Evolutionary conservation across 176 grass and related monocot genomes (phyloP).

Genomic region (Triticum urartu): DNA sequence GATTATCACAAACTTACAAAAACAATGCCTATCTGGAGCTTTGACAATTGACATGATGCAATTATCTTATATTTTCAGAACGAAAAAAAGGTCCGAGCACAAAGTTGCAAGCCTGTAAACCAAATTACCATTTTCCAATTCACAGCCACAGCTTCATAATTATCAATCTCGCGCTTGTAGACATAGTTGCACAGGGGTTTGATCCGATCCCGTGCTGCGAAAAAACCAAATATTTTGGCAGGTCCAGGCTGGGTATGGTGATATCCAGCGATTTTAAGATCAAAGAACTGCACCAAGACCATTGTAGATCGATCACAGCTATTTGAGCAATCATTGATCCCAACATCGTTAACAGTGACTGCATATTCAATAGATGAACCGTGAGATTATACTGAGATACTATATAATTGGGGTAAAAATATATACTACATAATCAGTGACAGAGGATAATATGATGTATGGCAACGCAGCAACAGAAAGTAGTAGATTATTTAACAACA

Average conservation of each 20-base stretch:
- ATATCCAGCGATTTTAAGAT: conserved; percentile 34
- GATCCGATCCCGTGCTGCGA: not conserved
- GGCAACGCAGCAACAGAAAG: too few species aligned
- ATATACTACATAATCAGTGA: too few species aligned
- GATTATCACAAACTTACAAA: too few species aligned
- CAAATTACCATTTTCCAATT: not conserved
- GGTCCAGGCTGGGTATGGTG: not conserved
- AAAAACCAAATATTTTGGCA: conserved; percentile 38
- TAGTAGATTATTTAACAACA: too few species aligned
- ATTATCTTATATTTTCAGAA: not conserved
- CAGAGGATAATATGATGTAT: too few species aligned
- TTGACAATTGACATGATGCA: too few species aligned
- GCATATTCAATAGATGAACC: not conserved
- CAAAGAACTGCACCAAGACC: conserved; percentile 21
- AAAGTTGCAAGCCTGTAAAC: not conserved
- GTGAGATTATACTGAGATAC: too few species aligned
- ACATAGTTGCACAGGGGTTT: conserved; percentile 41
- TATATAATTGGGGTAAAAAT: too few species aligned
- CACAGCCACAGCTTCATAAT: conserved; percentile 22
- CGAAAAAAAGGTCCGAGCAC: too few species aligned
- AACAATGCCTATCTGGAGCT: too few species aligned
- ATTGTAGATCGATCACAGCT: not conserved
- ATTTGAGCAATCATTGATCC: conserved; percentile 15
- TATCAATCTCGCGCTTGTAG: conserved; percentile 16
- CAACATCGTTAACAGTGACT: not conserved